Conservation (phyloP, 1,139 yeast genomes). For the Diutina mesorugosa region DNA sequence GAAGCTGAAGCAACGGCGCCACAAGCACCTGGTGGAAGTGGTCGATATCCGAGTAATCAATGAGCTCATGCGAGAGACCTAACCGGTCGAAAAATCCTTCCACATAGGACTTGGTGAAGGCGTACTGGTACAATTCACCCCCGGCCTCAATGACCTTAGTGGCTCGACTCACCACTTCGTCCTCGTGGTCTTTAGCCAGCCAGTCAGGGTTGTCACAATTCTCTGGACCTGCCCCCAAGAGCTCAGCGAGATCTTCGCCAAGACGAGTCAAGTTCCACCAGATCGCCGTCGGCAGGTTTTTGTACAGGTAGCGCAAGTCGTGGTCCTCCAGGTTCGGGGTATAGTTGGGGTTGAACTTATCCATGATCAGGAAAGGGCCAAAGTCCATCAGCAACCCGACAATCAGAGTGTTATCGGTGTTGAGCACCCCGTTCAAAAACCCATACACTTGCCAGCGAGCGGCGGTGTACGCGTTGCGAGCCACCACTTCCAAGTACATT, state of each 20-base stretch:
- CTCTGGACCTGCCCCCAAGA: constrained; percentile 57
- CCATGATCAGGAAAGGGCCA: constrained; percentile 91
- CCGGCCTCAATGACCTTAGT: constrained; percentile 50
- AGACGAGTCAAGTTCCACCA: constrained; percentile 90
- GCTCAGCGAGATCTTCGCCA: constrained; percentile 75
- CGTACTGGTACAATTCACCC: constrained; percentile 52
- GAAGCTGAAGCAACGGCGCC: constrained; percentile 49
- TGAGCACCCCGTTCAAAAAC: constrained; percentile 84
- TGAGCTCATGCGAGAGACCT: constrained; percentile 38
- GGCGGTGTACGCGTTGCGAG: constrained; percentile 62
- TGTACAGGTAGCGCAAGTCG: constrained; percentile 57
- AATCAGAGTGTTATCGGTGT: constrained; percentile 87
- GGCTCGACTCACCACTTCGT: constrained; percentile 45
- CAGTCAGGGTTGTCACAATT: constrained; percentile 17
- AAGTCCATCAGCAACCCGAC: constrained; percentile 82
- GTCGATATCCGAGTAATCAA: constrained; percentile 23
- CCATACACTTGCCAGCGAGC: constrained; percentile 91
- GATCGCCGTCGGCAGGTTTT: constrained; percentile 71
- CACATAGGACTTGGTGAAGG: constrained; percentile 48
- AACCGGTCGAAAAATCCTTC: constrained; percentile 51
- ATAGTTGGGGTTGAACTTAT: constrained; percentile 65
- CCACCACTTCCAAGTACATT: constrained; percentile 57
- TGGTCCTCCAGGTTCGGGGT: constrained; percentile 90
- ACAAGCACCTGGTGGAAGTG: constrained; percentile 33
- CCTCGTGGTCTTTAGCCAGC: constrained; percentile 20